Base-by-base conservation (phyloP, 1,284 basidiomycete species). In the Flammula alnicola region DNA sequence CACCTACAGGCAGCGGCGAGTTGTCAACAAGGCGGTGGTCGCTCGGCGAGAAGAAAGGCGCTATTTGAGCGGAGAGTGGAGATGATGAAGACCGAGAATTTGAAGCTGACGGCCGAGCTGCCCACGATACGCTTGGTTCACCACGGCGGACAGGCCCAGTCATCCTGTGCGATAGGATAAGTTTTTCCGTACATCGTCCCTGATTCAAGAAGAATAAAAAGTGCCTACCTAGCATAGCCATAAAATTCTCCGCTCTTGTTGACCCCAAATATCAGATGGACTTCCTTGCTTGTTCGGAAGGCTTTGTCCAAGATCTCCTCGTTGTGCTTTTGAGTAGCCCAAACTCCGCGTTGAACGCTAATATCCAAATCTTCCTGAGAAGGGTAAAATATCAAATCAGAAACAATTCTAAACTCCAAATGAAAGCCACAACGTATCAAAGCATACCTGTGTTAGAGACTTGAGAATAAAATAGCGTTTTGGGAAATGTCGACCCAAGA, bases 321-420 rank as follows among this genome's bases (percentile, higher is more conserved):
- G 62, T 98, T 98, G 71, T 98, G 95, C 51, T 80, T 80, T 68
- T 98, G 96, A 0, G 95, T 98, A 27, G 90, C 88, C 95, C 96
- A 98, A 0, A 88, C 57, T 1, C 91, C 88, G 6, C 80, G 81
- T 65, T 88, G 75, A n/a, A 94, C 84, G 59, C 92, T 94, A 20
- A 91, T 74, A 58, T 95, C 88, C 58, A 98, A 75, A 65, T 97
- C 93, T 56, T 80, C 81, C 86, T 93, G 42, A 47, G 35, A 20
- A 26, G 29, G 31, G 22, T 38, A 8, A 48, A 38, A 10, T 16
- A 27, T 17, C 14, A 20, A n/a, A n/a, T n/a, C n/a, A n/a, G n/a
- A n/a, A n/a, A n/a, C n/a, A n/a, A n/a, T n/a, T n/a, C n/a, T n/a
- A n/a, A n/a, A n/a, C n/a, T n/a, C n/a, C n/a, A n/a, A n/a, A n/a